Evolutionary conservation across 1,284 basidiomycete species (phyloP), one percentile per base, ranked within the genome.

Genomic region (Macrocybe sp.): DNA sequence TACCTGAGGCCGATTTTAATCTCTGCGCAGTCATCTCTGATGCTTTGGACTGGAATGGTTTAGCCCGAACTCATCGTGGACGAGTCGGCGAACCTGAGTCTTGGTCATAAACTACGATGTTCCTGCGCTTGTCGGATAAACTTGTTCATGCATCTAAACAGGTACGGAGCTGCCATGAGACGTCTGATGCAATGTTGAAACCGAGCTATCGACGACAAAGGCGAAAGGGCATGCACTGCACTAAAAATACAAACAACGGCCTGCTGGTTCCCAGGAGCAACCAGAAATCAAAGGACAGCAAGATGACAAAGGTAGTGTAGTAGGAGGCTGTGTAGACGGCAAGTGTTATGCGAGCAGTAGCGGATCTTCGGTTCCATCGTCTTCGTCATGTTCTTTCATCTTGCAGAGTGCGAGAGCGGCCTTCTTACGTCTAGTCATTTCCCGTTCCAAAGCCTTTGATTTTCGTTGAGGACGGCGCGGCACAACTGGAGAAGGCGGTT

Each of bases 401-500:
- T 45, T 40, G 46, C 47, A 41, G 30, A 50, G 43, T 43, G 42
- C 44, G 40, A 46, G 46, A 41, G 46, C 39, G 37, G 37, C 52
- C 49, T 43, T 51, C 53, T 52, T 53, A 6, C 47, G 41, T 7
- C 37, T 29, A 7, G 42, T 34, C 33, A 32, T 34, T 12, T 29
- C 6, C 10, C 22, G 22, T 22, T 22, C 22, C 22, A 22, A 22
- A 22, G n/a, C 32, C 37, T 49, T 54, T n/a, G 12, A 33, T 41
- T 50, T 55, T 37, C 12, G 29, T 29, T 35, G 37, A 16, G 34
- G 34, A 28, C 50, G 52, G 22, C 56, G 59, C 38, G 52, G 51
- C 6, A 62, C 40, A 16, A 60, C 55, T 11, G 65, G 67, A 12
- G 66, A 68, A 14, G 63, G 64, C 6, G 66, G 63, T 32, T 61